phyloP scores from a whole-genome alignment of 345 rosid species.

The Passiflora organensis region DNA sequence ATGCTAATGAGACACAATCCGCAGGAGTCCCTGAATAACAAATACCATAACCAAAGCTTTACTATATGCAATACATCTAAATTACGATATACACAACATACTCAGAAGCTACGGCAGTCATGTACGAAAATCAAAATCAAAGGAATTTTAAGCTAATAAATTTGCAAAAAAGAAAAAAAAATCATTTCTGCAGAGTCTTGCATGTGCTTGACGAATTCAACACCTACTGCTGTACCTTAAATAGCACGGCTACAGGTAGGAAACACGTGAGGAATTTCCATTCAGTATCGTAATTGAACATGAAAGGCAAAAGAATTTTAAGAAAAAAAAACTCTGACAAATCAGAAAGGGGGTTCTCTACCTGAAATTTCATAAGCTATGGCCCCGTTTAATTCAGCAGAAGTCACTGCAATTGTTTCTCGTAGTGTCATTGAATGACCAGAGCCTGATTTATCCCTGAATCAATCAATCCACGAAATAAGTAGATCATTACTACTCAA shows the following conservation, averaged over 20 bases:
- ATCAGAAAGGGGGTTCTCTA: slow-evolving; percentile 20
- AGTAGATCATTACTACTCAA: too few relatives aligned
- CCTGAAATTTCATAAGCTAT: slow-evolving; percentile 90
- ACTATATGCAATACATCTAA: slow-evolving; percentile 7
- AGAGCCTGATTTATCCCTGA: slow-evolving; percentile 76
- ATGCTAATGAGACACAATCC: slow-evolving; percentile 93
- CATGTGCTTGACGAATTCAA: too few relatives aligned
- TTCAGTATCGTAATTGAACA: too few relatives aligned
- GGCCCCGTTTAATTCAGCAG: slow-evolving; percentile 61
- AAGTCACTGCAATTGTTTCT: slow-evolving; percentile 73
- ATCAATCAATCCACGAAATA: slow-evolving; percentile 29
- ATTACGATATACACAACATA: background rate
- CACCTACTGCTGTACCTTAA: too few relatives aligned
- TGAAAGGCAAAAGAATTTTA: background rate
- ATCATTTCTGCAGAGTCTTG: too few relatives aligned
- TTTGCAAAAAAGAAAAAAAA: too few relatives aligned
- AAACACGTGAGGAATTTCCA: too few relatives aligned
- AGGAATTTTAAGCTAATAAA: too few relatives aligned
- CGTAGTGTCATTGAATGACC: slow-evolving; percentile 73
- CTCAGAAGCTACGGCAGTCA: too few relatives aligned
- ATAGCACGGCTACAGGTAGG: too few relatives aligned
- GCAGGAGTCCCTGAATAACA: slow-evolving; percentile 86
- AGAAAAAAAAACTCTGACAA: background rate
- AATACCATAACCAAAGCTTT: slow-evolving; percentile 22
- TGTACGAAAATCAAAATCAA: too few relatives aligned